These are phyloP conservation scores for Solanum etuberosum DNA, from an alignment of 257 asterid species.

Conservation along the genomic window DNA sequence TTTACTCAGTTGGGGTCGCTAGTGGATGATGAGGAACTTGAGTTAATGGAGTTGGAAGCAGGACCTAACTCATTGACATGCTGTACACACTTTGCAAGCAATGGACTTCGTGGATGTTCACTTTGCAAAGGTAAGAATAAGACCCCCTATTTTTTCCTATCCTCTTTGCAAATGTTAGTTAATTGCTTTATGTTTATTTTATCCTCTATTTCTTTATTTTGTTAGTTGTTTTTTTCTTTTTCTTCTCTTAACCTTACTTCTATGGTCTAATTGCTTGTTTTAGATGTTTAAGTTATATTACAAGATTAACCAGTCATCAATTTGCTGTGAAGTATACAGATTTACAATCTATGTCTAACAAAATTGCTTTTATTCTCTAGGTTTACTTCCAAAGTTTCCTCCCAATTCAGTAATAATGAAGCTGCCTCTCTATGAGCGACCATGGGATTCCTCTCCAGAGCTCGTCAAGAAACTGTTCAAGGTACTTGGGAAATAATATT, in stretches of 20 bases:
- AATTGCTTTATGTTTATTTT: background rate
- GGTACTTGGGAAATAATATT: slow-evolving; percentile 34
- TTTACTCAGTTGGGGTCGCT: slow-evolving; percentile 31
- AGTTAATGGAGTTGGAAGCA: slow-evolving; percentile 70
- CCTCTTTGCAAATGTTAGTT: background rate
- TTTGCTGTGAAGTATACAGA: background rate
- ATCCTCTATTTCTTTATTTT: background rate
- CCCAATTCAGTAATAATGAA: slow-evolving; percentile 77
- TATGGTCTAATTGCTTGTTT: background rate
- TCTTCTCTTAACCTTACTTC: background rate
- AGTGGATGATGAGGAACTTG: slow-evolving; percentile 91
- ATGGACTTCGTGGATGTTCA: slow-evolving; percentile 70
- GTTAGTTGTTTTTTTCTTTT: background rate
- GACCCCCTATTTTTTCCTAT: background rate
- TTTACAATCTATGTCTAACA: background rate
- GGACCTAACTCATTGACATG: slow-evolving; percentile 79
- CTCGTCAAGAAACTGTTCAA: slow-evolving; percentile 82
- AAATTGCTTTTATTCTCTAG: slow-evolving; percentile 23
- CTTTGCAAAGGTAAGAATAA: slow-evolving; percentile 80
- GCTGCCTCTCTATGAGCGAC: slow-evolving; percentile 58
- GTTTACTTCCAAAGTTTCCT: slow-evolving; percentile 87
- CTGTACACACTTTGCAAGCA: slow-evolving; percentile 58
- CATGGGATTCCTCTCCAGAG: slow-evolving; percentile 87
- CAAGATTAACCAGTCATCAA: background rate
- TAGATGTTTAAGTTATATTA: background rate